A percentile compares a stretch with the other conserved stretches of the same genome.
These are phyloP conservation scores for Leucosporidium scottii DNA, from an alignment of 768 basidiomycete species.

Conservation along the genomic window DNA sequence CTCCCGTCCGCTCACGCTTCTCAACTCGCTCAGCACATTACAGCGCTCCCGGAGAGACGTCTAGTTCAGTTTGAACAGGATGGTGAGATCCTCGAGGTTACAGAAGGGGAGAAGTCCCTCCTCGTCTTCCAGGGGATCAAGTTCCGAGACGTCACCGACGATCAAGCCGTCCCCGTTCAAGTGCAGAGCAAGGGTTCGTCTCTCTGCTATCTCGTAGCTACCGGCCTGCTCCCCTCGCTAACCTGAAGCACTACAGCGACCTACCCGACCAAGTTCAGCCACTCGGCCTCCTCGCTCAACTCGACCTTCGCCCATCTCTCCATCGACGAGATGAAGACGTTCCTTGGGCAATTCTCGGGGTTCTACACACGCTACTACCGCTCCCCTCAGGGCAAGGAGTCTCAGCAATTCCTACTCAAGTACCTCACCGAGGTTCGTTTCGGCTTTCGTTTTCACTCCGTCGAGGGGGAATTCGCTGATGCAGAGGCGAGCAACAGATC, in stretches of 20 bases:
- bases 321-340: neutral
- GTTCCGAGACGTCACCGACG: conserved; percentile 33
- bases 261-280: conserved; percentile 8
- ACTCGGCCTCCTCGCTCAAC: neutral
- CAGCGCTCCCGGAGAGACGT: conserved; percentile 10
- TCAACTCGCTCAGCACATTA: conserved; percentile 4
- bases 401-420: conserved; percentile 42
- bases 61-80: conserved; percentile 1
- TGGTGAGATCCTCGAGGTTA: neutral
- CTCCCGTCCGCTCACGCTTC: neutral
- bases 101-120: conserved; percentile 28
- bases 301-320: conserved; percentile 9
- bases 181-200: neutral
- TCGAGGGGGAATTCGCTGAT: too few species aligned
- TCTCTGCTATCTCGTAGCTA: neutral
- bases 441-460: neutral
- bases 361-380: conserved; percentile 46
- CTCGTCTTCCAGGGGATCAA: conserved; percentile 8
- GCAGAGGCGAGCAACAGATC: neutral
- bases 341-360: conserved; percentile 4
- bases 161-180: neutral
- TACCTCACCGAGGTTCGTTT: conserved; percentile 40
- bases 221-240: neutral
- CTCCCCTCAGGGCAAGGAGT: conserved; percentile 42
- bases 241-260: neutral